These are phyloP conservation scores for Wickerhamomyces sp. DNA, from an alignment of 1,139 yeast species.

Conservation along the genomic window DNA sequence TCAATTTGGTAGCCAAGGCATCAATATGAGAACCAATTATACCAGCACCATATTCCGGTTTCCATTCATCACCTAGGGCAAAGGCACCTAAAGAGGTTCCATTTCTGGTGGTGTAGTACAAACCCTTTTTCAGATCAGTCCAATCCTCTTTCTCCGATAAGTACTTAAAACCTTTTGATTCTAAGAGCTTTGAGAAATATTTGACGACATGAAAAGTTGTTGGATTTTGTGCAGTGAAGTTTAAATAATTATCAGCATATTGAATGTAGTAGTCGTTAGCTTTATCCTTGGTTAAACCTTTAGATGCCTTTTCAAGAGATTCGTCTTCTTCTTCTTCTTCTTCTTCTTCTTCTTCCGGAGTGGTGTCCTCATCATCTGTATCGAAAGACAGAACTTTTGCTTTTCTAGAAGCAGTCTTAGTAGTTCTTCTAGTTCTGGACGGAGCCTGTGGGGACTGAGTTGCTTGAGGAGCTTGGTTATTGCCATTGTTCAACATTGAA, in stretches of 20 bases:
- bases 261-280: slow-evolving; percentile 29
- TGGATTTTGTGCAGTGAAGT: slow-evolving; percentile 56
- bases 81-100: slow-evolving; percentile 57
- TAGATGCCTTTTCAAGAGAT: slow-evolving; percentile 10
- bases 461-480: neutral
- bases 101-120: slow-evolving; percentile 52
- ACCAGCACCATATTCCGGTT: slow-evolving; percentile 51
- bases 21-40: slow-evolving; percentile 60
- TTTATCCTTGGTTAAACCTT: neutral
- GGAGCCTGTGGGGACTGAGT: neutral
- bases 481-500: slow-evolving; percentile 11
- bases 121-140: slow-evolving; percentile 38
- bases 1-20: slow-evolving; percentile 51
- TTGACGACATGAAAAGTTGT: slow-evolving; percentile 58
- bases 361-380: slow-evolving; percentile 14
- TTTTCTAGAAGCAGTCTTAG: neutral
- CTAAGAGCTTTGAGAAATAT: slow-evolving; percentile 39
- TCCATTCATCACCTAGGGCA: slow-evolving; percentile 54
- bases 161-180: slow-evolving; percentile 48
- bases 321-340: slow-evolving; percentile 11
- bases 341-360: slow-evolving; percentile 8
- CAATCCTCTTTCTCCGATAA: slow-evolving; percentile 48
- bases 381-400: slow-evolving; percentile 15
- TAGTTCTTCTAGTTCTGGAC: slow-evolving; percentile 1
- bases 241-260: slow-evolving; percentile 47